Conservation (phyloP, 257 asterid species). For the Forsythia suspensa region DNA sequence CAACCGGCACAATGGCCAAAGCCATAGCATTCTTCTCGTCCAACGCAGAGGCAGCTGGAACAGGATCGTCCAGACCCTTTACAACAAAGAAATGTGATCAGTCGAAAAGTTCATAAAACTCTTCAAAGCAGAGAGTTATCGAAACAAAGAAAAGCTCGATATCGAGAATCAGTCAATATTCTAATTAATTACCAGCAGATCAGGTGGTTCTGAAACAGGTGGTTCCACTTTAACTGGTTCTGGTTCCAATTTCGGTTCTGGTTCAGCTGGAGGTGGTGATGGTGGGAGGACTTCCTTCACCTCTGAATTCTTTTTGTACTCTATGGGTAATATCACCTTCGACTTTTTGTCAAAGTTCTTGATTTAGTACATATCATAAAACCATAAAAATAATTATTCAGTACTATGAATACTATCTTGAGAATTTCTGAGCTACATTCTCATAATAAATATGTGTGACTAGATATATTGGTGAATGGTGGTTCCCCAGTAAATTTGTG, state of each 20-base stretch:
- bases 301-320: constrained; percentile 65
- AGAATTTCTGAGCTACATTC: background rate
- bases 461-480: background rate
- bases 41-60: constrained; percentile 74
- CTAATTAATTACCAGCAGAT: constrained; percentile 59
- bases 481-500: background rate
- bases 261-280: constrained; percentile 51
- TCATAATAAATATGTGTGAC: background rate
- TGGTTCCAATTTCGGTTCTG: constrained; percentile 26
- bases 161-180: background rate
- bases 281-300: constrained; percentile 56
- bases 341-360: constrained; percentile 65
- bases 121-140: background rate
- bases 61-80: constrained; percentile 69
- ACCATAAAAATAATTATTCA: background rate
- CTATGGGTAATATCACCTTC: constrained; percentile 72
- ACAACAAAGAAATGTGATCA: constrained; percentile 21
- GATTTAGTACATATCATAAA: background rate
- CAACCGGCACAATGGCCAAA: constrained; percentile 86
- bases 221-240: constrained; percentile 65
- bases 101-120: background rate
- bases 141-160: background rate
- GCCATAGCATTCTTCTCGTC: constrained; percentile 92
- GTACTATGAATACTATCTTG: background rate
- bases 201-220: constrained; percentile 59